Evolutionary conservation across 306 rosid species (phyloP).

Genomic region (Quercus alba): DNA sequence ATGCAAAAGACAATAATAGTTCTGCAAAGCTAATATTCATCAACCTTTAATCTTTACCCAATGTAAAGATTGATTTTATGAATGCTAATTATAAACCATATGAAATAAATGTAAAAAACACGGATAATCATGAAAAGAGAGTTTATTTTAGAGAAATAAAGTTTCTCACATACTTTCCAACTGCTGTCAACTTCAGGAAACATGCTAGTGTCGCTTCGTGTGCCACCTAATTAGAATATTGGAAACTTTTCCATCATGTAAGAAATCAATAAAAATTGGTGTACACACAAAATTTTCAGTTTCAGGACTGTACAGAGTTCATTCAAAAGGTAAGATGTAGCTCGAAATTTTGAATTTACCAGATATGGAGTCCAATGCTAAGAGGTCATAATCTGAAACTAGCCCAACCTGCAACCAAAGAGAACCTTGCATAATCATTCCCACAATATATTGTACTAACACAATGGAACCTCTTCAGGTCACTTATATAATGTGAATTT

Average conservation of each 20-base stretch:
- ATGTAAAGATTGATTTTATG: not conserved
- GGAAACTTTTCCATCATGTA: not conserved
- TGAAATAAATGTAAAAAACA: slow-evolving; percentile 3
- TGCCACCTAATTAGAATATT: slow-evolving; percentile 53
- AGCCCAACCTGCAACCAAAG: slow-evolving; percentile 77
- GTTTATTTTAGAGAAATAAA: not conserved
- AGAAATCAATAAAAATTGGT: not conserved
- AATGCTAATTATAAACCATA: not conserved
- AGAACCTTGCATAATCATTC: slow-evolving; percentile 24
- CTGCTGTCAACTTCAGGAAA: slow-evolving; percentile 89
- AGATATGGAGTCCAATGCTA: slow-evolving; percentile 87
- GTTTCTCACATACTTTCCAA: slow-evolving; percentile 70
- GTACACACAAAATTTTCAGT: not conserved
- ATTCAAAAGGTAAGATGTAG: not conserved
- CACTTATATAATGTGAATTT: not conserved
- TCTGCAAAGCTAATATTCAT: not conserved
- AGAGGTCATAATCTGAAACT: slow-evolving; percentile 90
- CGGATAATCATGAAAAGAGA: slow-evolving; percentile 6
- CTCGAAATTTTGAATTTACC: slow-evolving; percentile 35
- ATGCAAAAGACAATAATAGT: not conserved
- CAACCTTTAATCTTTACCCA: too few species aligned
- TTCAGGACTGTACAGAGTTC: not conserved
- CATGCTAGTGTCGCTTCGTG: slow-evolving; percentile 57
- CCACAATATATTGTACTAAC: not conserved
- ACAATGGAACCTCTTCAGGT: not conserved